A percentile compares a stretch with the other conserved stretches of the same genome.
phyloP scores from a whole-genome alignment of 176 grass and related monocot genomes.

The Triticum urartu region DNA sequence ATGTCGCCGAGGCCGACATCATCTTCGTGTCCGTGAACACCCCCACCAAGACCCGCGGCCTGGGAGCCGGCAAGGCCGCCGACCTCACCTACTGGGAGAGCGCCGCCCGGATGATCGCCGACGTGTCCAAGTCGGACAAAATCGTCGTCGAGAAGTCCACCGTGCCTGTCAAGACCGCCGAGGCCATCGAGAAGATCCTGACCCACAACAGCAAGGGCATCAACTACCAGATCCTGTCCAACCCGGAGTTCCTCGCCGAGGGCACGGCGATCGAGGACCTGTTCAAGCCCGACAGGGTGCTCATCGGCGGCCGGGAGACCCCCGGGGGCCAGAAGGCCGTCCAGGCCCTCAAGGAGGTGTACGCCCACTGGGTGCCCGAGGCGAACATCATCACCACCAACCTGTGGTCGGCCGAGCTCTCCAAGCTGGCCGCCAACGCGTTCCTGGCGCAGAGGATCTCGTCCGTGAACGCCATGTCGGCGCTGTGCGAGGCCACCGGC shows the following conservation, averaged over 20 bases:
- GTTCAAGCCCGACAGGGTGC: conserved; percentile 76
- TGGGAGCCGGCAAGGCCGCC: conserved; percentile 87
- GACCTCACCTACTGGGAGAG: conserved; percentile 97
- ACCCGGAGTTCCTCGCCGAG: conserved; percentile 91
- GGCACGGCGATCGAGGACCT: conserved; percentile 80
- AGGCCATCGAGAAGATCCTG: conserved; percentile 93
- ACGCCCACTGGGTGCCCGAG: conserved; percentile 90
- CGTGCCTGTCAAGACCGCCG: conserved; percentile 87
- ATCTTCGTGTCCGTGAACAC: conserved; percentile 94
- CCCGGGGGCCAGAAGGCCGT: conserved; percentile 64
- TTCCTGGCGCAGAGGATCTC: conserved; percentile 94
- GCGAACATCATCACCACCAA: conserved; percentile 90
- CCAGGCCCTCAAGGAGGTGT: conserved; percentile 73
- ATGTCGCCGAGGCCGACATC: conserved; percentile 76
- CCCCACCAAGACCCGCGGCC: conserved; percentile 89
- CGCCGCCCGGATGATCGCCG: conserved; percentile 88
- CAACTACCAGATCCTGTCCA: conserved; percentile 95
- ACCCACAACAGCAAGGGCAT: conserved; percentile 98
- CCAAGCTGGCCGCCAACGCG: conserved; percentile 84
- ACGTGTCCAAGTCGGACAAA: conserved; percentile 91
- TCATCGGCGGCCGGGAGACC: conserved; percentile 90
- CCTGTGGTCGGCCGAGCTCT: conserved; percentile 86
- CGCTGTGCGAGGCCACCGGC: conserved; percentile 85
- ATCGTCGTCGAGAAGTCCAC: conserved; percentile 96
- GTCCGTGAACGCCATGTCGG: conserved; percentile 87